Conservation (phyloP, 495 filamentous ascomycete species). For the Peziza echinospora region DNA sequence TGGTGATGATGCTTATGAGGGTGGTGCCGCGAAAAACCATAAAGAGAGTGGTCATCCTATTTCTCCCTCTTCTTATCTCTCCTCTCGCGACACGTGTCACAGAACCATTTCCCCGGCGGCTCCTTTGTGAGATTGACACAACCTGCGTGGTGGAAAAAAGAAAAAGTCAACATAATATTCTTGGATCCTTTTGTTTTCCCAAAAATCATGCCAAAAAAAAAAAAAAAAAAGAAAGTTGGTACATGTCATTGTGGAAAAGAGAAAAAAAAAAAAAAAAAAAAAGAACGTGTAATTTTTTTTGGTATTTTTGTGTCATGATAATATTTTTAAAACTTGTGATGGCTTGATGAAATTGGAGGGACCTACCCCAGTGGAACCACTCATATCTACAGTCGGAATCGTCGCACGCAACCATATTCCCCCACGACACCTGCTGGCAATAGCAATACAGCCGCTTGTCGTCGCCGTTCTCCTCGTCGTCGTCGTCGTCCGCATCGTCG, state of each 20-base stretch:
- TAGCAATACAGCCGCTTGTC: constrained; percentile 82
- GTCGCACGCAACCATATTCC: constrained; percentile 97
- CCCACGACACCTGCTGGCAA: constrained; percentile 80
- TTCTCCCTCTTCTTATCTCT: neutral
- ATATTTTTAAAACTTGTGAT: neutral
- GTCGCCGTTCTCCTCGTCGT: constrained; percentile 65
- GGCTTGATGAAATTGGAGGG: neutral
- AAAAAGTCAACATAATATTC: too few species aligned
- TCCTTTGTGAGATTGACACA: neutral
- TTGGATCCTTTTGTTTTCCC: too few species aligned
- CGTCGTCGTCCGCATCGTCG: constrained; percentile 43
- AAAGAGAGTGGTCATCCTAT: too few species aligned
- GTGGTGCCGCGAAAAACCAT: too few species aligned
- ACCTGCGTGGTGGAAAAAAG: neutral
- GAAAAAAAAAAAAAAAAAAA: neutral
- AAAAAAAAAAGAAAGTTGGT: neutral
- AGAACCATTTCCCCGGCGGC: neutral
- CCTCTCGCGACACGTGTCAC: neutral
- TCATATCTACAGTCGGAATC: constrained; percentile 79
- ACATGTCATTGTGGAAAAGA: neutral
- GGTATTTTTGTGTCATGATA: neutral
- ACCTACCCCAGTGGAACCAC: constrained; percentile 75
- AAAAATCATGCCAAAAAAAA: too few species aligned
- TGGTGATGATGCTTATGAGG: too few species aligned
- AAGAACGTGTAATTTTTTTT: neutral